Evolutionary conservation across 2,329 filamentous ascomycete genomes (phyloP).

Genomic region (Talaromyces piceae): DNA sequence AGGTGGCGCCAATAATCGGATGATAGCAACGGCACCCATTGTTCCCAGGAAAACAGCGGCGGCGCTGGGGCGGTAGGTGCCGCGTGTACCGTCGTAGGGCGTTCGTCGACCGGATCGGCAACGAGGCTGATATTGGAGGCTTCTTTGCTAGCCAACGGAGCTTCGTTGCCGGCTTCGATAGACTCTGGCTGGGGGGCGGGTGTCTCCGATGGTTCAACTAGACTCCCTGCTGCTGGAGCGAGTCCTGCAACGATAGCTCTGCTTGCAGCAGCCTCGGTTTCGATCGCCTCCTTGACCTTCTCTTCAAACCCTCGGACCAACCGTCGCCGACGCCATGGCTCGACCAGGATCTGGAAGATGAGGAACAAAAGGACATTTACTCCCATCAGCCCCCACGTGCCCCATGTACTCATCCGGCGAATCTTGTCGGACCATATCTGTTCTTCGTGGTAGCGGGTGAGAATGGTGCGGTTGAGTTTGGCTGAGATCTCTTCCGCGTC

Average conservation of each 20-base stretch:
- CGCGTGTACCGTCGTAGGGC: not conserved
- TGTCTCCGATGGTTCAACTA: constrained; percentile 2
- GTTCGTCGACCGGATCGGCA: constrained; percentile 2
- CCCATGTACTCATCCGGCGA: constrained; percentile 92
- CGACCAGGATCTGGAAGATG: constrained; percentile 77
- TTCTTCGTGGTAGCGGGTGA: constrained; percentile 94
- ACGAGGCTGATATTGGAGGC: not conserved
- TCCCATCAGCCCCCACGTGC: constrained; percentile 96
- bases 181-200: constrained; percentile 6
- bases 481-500: constrained; percentile 70
- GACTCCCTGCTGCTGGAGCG: not conserved
- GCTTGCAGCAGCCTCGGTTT: constrained; percentile 49
- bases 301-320: constrained; percentile 78
- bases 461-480: constrained; percentile 70
- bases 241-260: constrained; percentile 4
- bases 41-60: not conserved
- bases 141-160: not conserved
- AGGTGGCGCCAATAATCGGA: constrained; percentile 43
- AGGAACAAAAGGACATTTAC: constrained; percentile 87
- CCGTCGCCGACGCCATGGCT: constrained; percentile 79
- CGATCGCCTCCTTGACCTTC: constrained; percentile 61
- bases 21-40: constrained; percentile 18
- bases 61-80: not conserved
- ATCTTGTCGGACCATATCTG: constrained; percentile 99
- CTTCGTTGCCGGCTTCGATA: not conserved